These are phyloP conservation scores for Annulohypoxylon stygium DNA, from an alignment of 495 filamentous ascomycete species.

Conservation along the genomic window DNA sequence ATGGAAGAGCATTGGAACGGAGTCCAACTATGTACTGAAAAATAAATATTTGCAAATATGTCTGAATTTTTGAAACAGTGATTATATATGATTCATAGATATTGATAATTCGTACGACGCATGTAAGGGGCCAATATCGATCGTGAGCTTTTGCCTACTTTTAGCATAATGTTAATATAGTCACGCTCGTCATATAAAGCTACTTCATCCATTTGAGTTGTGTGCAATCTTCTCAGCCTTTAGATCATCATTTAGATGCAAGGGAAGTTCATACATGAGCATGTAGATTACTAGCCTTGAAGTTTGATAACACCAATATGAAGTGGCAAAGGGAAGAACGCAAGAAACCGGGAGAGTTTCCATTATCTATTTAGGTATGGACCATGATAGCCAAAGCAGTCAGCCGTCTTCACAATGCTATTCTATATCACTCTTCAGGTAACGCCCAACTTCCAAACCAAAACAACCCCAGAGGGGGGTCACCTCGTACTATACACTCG, in stretches of 20 bases:
- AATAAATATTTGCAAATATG: not conserved
- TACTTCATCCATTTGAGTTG: not conserved
- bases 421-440: constrained; percentile 11
- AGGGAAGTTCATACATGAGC: not conserved
- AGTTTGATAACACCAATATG: not conserved
- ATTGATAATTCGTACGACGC: not conserved
- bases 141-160: not conserved
- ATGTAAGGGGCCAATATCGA: not conserved
- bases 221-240: too few species aligned
- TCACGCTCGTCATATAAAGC: too few species aligned
- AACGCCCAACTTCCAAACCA: constrained; percentile 10
- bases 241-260: not conserved
- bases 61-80: not conserved
- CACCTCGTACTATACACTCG: constrained; percentile 9
- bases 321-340: not conserved
- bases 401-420: constrained; percentile 9
- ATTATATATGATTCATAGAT: not conserved
- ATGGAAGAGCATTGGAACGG: not conserved
- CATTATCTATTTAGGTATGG: constrained; percentile 19
- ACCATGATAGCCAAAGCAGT: constrained; percentile 7
- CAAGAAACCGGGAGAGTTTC: not conserved
- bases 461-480: not conserved
- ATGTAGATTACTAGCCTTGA: not conserved
- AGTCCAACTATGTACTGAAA: not conserved
- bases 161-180: too few species aligned